phyloP scores from a whole-genome alignment of 2,329 filamentous ascomycete genomes.

The Dactylonectria estremocensis region DNA sequence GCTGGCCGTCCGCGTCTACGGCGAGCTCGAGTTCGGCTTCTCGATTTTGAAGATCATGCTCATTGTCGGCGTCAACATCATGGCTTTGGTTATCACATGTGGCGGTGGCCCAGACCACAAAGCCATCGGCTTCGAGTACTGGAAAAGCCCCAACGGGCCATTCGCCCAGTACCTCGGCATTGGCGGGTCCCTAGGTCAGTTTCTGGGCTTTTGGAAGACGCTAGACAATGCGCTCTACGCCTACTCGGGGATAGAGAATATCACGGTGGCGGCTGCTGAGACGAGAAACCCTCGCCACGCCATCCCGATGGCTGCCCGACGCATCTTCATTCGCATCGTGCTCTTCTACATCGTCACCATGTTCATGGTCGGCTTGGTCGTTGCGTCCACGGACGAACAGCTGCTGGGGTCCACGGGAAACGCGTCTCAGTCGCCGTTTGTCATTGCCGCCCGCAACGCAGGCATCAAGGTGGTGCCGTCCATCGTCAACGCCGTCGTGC shows the following conservation, averaged over 20 bases:
- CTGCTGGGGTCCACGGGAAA: conserved; percentile 7
- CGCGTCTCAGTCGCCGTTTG: conserved; percentile 20
- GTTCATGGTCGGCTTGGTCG: conserved; percentile 13
- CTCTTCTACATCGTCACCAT: conserved; percentile 14
- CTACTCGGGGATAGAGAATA: conserved; percentile 57
- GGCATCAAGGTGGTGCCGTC: conserved; percentile 15
- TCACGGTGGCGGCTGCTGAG: conserved; percentile 10
- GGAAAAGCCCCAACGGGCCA: conserved; percentile 68
- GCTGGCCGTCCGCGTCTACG: conserved; percentile 72
- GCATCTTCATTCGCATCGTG: conserved; percentile 8
- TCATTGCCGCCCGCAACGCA: conserved; percentile 17
- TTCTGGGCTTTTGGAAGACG: conserved; percentile 58
- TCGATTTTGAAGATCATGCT: conserved; percentile 71
- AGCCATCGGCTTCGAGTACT: conserved; percentile 74
- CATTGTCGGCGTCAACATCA: conserved; percentile 75
- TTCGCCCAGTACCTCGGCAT: conserved; percentile 63
- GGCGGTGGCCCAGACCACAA: conserved; percentile 70
- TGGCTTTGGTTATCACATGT: conserved; percentile 72
- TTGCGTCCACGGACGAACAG: not conserved
- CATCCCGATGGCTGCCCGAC: conserved; percentile 5
- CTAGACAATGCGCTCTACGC: conserved; percentile 59
- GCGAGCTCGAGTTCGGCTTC: conserved; percentile 72
- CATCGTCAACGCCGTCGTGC: conserved; percentile 16
- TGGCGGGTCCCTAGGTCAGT: conserved; percentile 65
- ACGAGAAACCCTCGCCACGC: conserved; percentile 7